Base-by-base conservation (phyloP, 202 grass and related monocot genomes). In the Alloteropsis angusta region DNA sequence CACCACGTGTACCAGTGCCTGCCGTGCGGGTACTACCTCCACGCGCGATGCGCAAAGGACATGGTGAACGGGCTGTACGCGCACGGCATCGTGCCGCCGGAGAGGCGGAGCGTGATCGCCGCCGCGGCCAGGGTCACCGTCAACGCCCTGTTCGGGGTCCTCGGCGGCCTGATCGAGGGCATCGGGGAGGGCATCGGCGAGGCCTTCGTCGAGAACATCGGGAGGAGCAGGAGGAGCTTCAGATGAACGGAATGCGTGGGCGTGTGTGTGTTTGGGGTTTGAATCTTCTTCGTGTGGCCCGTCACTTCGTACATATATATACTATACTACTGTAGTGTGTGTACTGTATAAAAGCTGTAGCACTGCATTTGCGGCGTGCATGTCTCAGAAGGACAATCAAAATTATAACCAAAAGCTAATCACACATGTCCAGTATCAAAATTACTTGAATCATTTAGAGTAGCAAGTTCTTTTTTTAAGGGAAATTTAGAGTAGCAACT, bases 151-250 rank as follows among this genome's bases (percentile, higher is more conserved):
- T 85, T 94, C 61, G 72, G 80, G 38, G 87, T 86, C 32, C 85
- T 94, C 56, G 89, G 91, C 18, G 81, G 87, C 9, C 66, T 97
- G 35, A 81, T 97, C 44, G 94, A 97, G 73, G 94, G 94, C 2
- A 97, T 97, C 39, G 94, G 94, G n/a, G 94, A 97, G 67, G 94
- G 91, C 12, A 92, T 97, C 17, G 94, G 94, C 4, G 91, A 92
- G 67, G 87, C 85, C 1, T 69, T 97, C 60, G 70, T 97, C 4
- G 91, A 84, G 22, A 82, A 76, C 79, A 77, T 97, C 0, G 81
- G 91, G 12, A 78, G 88, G 47, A 87, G 87, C 30, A 85, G 71
- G 44, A 80, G 80, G 74, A 87, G 75, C 66, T 86, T 84, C 32
- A 36, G 76, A 5, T 85, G 75, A 79, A 22, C 1, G 45, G 16